Conservation (phyloP, 2,329 filamentous ascomycete species). For the Apiospora kogelbergensis region DNA sequence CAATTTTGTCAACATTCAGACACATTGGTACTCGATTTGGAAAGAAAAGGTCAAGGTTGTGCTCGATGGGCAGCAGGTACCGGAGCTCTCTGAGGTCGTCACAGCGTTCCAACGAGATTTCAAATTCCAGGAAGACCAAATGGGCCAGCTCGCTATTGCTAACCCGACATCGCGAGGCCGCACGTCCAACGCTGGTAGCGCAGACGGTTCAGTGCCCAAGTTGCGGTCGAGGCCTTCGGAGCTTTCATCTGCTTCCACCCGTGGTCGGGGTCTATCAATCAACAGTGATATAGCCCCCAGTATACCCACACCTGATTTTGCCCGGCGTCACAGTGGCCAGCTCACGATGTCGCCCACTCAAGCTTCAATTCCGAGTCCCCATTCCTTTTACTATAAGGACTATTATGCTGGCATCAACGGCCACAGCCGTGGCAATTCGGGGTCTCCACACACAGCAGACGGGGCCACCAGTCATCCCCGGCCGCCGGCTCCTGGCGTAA, state of each 20-base stretch:
- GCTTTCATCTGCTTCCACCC: conserved; percentile 37
- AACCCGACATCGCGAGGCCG: conserved; percentile 68
- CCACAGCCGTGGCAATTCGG: conserved; percentile 57
- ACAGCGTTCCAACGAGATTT: conserved; percentile 78
- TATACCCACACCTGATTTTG: conserved; percentile 66
- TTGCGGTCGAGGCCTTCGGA: conserved; percentile 50
- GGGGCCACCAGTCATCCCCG: conserved; percentile 52
- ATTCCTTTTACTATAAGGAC: conserved; percentile 58
- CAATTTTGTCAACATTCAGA: conserved; percentile 83
- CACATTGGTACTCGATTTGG: conserved; percentile 80
- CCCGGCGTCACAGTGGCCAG: conserved; percentile 64
- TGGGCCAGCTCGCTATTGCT: conserved; percentile 72
- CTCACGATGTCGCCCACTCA: conserved; percentile 60
- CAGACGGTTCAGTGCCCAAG: conserved; percentile 49
- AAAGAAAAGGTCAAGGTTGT: conserved; percentile 78
- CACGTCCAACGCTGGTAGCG: conserved; percentile 59
- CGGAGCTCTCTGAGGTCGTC: conserved; percentile 72
- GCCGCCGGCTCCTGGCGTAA: conserved; percentile 41
- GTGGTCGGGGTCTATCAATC: conserved; percentile 60
- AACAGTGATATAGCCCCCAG: conserved; percentile 63
- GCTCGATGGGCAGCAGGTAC: conserved; percentile 65
- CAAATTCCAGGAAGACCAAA: conserved; percentile 69
- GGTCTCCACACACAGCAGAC: conserved; percentile 45
- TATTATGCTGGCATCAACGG: conserved; percentile 44
- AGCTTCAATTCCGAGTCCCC: conserved; percentile 46